A percentile compares a stretch with the other conserved stretches of the same genome.
phyloP scores from a whole-genome alignment of 2,329 filamentous ascomycete genomes.

The Paecilomyces variotii region DNA sequence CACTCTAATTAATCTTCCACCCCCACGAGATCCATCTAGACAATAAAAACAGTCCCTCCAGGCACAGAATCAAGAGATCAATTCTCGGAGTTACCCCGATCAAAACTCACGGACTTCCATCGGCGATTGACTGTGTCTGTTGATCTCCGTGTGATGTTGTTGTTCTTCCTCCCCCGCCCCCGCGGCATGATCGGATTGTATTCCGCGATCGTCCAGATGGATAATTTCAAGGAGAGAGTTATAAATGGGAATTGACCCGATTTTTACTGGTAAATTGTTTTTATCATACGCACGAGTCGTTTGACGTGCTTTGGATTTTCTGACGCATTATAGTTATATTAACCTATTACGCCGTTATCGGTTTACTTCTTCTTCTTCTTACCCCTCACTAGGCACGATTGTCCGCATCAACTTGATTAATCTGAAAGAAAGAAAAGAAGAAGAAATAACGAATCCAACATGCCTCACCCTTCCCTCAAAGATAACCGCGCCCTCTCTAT shows the following conservation, averaged over 20 bases:
- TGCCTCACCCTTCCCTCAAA: constrained; percentile 32
- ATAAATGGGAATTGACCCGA: neutral
- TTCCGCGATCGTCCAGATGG: neutral
- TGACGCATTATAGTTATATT: neutral
- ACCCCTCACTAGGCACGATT: neutral
- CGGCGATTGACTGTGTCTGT: neutral
- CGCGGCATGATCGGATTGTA: neutral
- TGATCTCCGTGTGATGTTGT: neutral
- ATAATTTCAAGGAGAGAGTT: neutral
- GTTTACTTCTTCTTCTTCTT: neutral
- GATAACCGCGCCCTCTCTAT: constrained; percentile 49
- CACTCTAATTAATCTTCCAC: neutral
- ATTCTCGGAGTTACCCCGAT: neutral
- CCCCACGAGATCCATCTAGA: neutral
- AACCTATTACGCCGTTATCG: neutral
- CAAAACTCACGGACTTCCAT: neutral
- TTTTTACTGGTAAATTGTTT: neutral
- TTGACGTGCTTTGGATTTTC: too few species aligned
- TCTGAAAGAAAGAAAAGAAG: neutral
- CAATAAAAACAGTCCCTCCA: neutral
- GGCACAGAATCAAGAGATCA: neutral
- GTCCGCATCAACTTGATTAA: neutral
- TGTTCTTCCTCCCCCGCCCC: neutral
- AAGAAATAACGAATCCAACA: constrained; percentile 10
- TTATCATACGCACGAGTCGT: too few species aligned